phyloP scores from a whole-genome alignment of 345 rosid genomes.

The Euphorbia tirucalli region DNA sequence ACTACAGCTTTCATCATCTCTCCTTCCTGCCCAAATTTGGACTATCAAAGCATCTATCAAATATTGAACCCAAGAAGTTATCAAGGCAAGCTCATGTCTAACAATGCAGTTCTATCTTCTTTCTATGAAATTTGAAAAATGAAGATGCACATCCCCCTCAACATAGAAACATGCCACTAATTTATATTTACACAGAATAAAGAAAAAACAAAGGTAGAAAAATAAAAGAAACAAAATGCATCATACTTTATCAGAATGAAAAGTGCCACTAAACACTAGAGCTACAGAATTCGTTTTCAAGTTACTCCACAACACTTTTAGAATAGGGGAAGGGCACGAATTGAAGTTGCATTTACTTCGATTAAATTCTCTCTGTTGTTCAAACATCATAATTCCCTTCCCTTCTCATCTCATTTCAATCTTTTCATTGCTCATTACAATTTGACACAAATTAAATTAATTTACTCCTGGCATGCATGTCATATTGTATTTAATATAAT shows the following conservation, averaged over 20 bases:
- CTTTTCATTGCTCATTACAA: background rate
- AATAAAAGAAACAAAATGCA: no score
- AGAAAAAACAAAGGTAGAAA: no score
- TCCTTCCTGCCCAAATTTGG: conserved; percentile 58
- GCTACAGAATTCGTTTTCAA: no score
- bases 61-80: background rate
- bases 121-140: background rate
- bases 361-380: no score
- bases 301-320: no score
- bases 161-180: background rate
- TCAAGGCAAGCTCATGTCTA: background rate
- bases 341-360: no score
- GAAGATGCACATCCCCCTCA: background rate
- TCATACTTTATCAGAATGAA: no score
- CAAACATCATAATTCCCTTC: background rate
- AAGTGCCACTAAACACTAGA: no score
- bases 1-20: conserved; percentile 68
- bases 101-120: conserved; percentile 3
- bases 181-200: no score
- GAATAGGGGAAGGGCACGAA: no score
- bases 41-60: conserved; percentile 14
- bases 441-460: no score
- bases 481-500: conserved; percentile 1
- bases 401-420: background rate
- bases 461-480: no score